Evolutionary conservation across 139 green algal species (phyloP), one percentile per base, ranked within the genome.

Genomic region (Desmodesmus armatus): DNA sequence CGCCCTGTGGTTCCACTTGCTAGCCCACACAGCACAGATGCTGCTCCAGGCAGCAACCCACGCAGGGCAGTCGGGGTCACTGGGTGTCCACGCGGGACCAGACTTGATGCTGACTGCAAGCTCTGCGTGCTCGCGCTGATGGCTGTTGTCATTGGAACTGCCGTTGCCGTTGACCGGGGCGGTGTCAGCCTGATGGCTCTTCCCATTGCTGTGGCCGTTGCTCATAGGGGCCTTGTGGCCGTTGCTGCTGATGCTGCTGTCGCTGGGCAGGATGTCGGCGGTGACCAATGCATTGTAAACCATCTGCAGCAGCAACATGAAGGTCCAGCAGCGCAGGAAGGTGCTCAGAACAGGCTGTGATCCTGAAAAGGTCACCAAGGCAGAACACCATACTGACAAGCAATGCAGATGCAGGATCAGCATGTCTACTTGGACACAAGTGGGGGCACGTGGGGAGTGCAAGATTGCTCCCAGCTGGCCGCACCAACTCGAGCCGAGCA

Each of bases 21-120:
- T 92, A 2, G 95, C 95, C 96, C 96, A 99, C 55, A 99, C 93
- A 69, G 85, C 58, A 75, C 90, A 93, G 70, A 98, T 93, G 15
- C 93, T 93, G 0, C 35, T n/a, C 95, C 95, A 98, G 21, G 90
- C 88, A 0, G 62, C 62, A 4, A 73, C 25, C 92, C 92, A 89
- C 2, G 63, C 62, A 41, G 62, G 62, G 44, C 78, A 84, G 0
- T 49, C 43, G 31, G 78, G 29, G 25, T 84, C 40, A 23, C 27
- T 23, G 0, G 6, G 25, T 21, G 37, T 2, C 78, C 62, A 77
- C 4, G 39, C 78, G 39, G 78, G n/a, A 0, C 62, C 78, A 27
- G 78, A 75, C 40, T 47, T 35, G 2, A 55, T 35, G 23, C 35
- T 51, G 0, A 69, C 75, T 25, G 51, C 49, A 39, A 70, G n/a